Base-by-base conservation (phyloP, 352 stramenopile species). In the Pilasporangium apinafurcum region DNA sequence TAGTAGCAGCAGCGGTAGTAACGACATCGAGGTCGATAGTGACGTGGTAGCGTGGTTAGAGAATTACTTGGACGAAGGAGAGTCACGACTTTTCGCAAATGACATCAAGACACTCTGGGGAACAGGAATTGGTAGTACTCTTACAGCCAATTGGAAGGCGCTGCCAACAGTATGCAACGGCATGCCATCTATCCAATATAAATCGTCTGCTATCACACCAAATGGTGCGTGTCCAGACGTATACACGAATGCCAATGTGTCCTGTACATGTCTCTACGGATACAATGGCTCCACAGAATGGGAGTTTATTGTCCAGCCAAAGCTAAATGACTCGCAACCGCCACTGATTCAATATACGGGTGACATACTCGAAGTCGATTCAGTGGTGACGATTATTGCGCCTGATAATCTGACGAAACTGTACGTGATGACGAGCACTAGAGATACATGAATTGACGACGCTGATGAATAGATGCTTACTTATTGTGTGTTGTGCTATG, bases 101-200 rank as follows among this genome's bases (percentile, higher is more conserved):
- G 67, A 80, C 37, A 71, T 80, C 51, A 80, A 80, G 50, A 62
- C 51, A 29, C 58, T 80, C 4, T 80, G 67, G 61, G 62, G 55
- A 24, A 56, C 43, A 48, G 63, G 64, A 18, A 80, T 80, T 48
- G 57, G 64, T 32, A 65, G 53, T 40, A 68, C 55, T 21, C 61
- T 80, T 29, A 74, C 61, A 22, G 60, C 59, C 42, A 79, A 79
- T 39, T 79, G 67, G 67, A 70, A 76, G 44, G 55, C 55, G 32
- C 44, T 80, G 24, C 67, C 67, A 16, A 51, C 69, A 2, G 68
- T 80, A 17, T 84, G 71, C 37, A 53, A 62, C 36, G 62, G 62
- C 27, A 58, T 62, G 33, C 68, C 67, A 33, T 72, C 62, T 22
- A 51, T 84, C 17, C 56, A 81, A 51, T 79, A 62, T 40, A 66